Percentiles rank a stretch among this genome's conserved stretches.
Evolutionary conservation across 1,139 yeast genomes (phyloP).

Genomic region (Protomyces gravidus): DNA sequence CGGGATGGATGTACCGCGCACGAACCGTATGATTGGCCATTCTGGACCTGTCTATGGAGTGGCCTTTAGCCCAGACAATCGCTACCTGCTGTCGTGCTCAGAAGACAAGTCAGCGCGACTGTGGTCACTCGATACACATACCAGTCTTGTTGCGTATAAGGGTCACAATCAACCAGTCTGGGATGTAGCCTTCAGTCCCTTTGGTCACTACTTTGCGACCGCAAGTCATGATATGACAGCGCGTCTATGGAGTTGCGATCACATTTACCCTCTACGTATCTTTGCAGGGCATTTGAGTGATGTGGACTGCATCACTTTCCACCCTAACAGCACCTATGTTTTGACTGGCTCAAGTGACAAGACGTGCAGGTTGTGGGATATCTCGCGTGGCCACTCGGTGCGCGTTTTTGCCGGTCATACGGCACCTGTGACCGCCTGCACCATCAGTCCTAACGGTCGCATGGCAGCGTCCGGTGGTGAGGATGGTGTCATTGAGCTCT

Average conservation of each 20-base stretch:
- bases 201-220: conserved; percentile 95
- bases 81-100: conserved; percentile 72
- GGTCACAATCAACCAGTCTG: conserved; percentile 97
- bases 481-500: conserved; percentile 79
- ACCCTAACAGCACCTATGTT: conserved; percentile 90
- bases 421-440: conserved; percentile 76
- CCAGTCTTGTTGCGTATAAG: conserved; percentile 85
- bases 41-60: conserved; percentile 90
- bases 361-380: conserved; percentile 98
- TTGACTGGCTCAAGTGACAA: conserved; percentile 94
- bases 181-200: conserved; percentile 93
- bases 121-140: conserved; percentile 91
- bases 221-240: conserved; percentile 98
- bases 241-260: conserved; percentile 96
- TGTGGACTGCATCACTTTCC: conserved; percentile 85
- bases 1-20: conserved; percentile 32
- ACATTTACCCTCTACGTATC: conserved; percentile 88
- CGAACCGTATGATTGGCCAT: conserved; percentile 71
- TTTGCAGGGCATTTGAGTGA: conserved; percentile 97
- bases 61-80: conserved; percentile 85
- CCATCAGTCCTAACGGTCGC: conserved; percentile 94
- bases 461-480: conserved; percentile 89
- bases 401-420: conserved; percentile 94
- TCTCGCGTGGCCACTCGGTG: conserved; percentile 80
- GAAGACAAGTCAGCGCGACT: conserved; percentile 88